Percentiles rank a stretch among this genome's conserved stretches.
Conservation (phyloP, 805 yeast species). For the Sugiyamaella floridensis region DNA sequence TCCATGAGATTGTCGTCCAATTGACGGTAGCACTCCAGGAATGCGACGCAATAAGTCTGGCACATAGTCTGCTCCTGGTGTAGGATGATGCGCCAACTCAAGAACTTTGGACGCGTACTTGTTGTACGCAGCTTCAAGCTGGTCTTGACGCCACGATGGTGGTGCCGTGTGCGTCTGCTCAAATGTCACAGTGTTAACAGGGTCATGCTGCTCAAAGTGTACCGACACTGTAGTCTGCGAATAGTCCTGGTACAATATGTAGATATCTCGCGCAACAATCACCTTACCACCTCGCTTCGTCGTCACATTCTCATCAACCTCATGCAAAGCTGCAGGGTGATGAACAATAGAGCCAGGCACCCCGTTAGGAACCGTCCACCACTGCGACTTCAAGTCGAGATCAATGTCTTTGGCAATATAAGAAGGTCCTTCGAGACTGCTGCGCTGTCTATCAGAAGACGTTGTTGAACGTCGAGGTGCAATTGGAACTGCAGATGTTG, state of each 20-base stretch:
- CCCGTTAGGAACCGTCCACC: conserved; percentile 60
- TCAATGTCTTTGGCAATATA: conserved; percentile 29
- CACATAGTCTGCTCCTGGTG: conserved; percentile 19
- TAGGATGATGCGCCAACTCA: conserved; percentile 36
- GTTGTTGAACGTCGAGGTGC: conserved; percentile 2
- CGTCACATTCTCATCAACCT: conserved; percentile 53
- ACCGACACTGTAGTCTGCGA: conserved; percentile 58
- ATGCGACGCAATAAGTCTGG: conserved; percentile 29
- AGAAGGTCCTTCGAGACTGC: conserved; percentile 10
- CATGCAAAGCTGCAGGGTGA: conserved; percentile 50
- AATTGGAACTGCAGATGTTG: conserved; percentile 21
- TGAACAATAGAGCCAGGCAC: conserved; percentile 49
- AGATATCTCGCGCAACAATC: conserved; percentile 52
- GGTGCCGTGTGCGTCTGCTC: conserved; percentile 33
- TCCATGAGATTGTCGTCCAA: conserved; percentile 69
- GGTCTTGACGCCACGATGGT: conserved; percentile 41
- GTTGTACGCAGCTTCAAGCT: conserved; percentile 43
- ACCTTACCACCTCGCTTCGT: conserved; percentile 52
- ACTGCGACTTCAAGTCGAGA: conserved; percentile 36
- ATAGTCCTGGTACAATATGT: conserved; percentile 65
- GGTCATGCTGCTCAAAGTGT: conserved; percentile 48
- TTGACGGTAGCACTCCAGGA: conserved; percentile 44
- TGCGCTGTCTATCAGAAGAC: conserved; percentile 19
- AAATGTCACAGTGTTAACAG: conserved; percentile 40
- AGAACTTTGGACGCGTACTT: conserved; percentile 48